phyloP scores from a whole-genome alignment of 2,329 filamentous ascomycete genomes.

The Sporothrix brasiliensis region DNA sequence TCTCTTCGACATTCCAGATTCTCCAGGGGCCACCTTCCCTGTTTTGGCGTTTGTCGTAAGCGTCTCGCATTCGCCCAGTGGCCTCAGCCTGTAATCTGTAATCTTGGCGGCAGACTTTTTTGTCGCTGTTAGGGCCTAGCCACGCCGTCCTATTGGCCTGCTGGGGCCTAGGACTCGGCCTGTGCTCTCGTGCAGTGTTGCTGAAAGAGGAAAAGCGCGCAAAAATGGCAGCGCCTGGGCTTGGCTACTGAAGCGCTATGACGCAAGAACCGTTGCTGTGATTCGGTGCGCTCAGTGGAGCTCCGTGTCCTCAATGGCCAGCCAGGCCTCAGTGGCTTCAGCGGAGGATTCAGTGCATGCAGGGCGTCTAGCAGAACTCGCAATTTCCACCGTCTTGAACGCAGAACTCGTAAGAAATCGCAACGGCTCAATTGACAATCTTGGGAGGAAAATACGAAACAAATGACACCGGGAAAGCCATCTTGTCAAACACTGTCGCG shows the following conservation, averaged over 20 bases:
- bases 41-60: conserved; percentile 10
- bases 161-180: not conserved
- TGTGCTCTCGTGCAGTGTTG: conserved; percentile 31
- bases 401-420: not conserved
- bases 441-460: not conserved
- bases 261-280: conserved; percentile 14
- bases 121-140: not conserved
- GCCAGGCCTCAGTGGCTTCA: no score
- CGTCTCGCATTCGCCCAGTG: not conserved
- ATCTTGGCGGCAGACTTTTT: conserved; percentile 25
- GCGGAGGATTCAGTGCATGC: not conserved
- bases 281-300: not conserved
- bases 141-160: conserved; percentile 19
- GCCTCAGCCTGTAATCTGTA: not conserved
- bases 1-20: no score
- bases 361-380: not conserved
- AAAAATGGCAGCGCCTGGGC: not conserved
- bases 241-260: not conserved
- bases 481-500: not conserved
- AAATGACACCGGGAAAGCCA: not conserved
- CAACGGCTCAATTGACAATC: not conserved
- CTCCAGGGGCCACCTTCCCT: not conserved
- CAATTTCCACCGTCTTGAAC: not conserved
- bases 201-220: conserved; percentile 27
- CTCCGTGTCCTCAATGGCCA: no score